Conservation (phyloP, 176 grass and related monocot species). For the Paspalum notatum region DNA sequence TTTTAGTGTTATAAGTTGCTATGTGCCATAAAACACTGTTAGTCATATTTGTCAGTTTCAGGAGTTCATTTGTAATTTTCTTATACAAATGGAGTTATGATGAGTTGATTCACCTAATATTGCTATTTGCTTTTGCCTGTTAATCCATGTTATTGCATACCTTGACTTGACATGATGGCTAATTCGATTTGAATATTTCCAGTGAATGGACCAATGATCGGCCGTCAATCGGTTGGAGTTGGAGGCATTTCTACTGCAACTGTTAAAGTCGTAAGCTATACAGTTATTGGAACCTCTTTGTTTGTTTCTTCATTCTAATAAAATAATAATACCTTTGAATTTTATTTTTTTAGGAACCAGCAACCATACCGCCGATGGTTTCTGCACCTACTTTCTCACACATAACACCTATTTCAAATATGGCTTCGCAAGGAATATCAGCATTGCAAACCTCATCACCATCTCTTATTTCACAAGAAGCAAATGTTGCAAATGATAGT, state of each 20-base stretch:
- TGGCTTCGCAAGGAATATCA: slow-evolving; percentile 66
- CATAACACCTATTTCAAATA: slow-evolving; percentile 59
- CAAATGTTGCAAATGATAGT: slow-evolving; percentile 63
- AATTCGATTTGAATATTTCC: slow-evolving; percentile 28
- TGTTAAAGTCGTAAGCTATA: slow-evolving; percentile 67
- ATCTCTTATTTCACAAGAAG: slow-evolving; percentile 85
- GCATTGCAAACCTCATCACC: slow-evolving; percentile 70
- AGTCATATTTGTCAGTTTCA: slow-evolving; percentile 8
- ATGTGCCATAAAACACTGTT: not conserved
- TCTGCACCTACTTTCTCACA: slow-evolving; percentile 64
- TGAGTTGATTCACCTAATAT: slow-evolving; percentile 25
- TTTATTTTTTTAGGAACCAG: slow-evolving; percentile 67
- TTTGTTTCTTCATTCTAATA: slow-evolving; percentile 24
- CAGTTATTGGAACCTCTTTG: slow-evolving; percentile 12
- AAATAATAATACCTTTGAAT: not conserved
- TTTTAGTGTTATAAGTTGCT: slow-evolving; percentile 21
- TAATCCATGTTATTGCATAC: slow-evolving; percentile 29
- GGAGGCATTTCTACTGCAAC: slow-evolving; percentile 52
- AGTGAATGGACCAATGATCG: slow-evolving; percentile 63
- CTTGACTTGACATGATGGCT: slow-evolving; percentile 22
- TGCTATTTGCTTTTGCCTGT: slow-evolving; percentile 12
- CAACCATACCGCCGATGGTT: slow-evolving; percentile 56
- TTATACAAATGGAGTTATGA: slow-evolving; percentile 20
- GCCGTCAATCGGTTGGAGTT: slow-evolving; percentile 52
- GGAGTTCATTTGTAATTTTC: slow-evolving; percentile 8